Conservation (phyloP, 495 filamentous ascomycete genomes). For the Penicillium canescens region DNA sequence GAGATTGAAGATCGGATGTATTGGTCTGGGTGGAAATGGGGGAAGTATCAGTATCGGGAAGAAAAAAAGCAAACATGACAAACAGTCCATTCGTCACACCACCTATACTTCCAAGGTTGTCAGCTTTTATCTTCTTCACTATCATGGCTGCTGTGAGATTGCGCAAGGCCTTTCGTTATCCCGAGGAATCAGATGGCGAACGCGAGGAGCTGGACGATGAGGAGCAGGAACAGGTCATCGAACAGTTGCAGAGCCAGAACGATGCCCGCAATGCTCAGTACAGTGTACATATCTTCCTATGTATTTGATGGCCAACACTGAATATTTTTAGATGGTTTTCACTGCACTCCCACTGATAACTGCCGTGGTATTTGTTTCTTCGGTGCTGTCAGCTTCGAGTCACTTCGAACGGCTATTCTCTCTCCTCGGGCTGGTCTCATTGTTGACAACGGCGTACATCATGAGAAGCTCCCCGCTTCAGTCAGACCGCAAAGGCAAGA, state of each 20-base stretch:
- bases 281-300: conserved; percentile 37
- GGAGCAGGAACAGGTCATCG: conserved; percentile 75
- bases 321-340: conserved; percentile 47
- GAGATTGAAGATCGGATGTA: background rate
- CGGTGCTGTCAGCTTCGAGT: conserved; percentile 37
- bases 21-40: background rate
- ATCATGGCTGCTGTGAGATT: conserved; percentile 54
- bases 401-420: conserved; percentile 39
- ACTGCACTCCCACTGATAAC: conserved; percentile 56
- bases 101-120: background rate
- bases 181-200: conserved; percentile 49
- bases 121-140: background rate
- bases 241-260: conserved; percentile 56
- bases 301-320: conserved; percentile 1
- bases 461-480: conserved; percentile 37
- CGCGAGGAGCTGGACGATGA: conserved; percentile 64
- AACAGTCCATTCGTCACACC: conserved; percentile 22
- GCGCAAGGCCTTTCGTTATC: conserved; percentile 64
- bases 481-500: conserved; percentile 36
- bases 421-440: conserved; percentile 58
- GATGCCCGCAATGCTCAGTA: conserved; percentile 58
- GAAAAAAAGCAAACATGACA: conserved; percentile 35
- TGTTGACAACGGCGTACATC: conserved; percentile 57
- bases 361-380: conserved; percentile 51
- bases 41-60: background rate